phyloP scores from a whole-genome alignment of 1,139 yeast genomes.

The Geotrichum cucujoidarum region DNA sequence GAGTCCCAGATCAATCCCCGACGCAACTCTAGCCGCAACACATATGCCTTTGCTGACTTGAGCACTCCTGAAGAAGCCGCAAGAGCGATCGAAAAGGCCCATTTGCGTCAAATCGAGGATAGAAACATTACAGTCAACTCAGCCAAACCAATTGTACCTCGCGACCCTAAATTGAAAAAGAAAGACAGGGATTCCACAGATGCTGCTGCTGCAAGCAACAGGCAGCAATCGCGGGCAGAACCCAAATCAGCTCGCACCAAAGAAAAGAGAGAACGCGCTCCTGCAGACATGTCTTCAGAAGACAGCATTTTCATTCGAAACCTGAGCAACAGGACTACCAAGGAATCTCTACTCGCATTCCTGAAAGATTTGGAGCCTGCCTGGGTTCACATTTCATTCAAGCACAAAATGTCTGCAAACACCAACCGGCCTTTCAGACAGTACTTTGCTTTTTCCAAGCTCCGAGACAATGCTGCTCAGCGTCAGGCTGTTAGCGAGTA shows the following conservation, averaged over 20 bases:
- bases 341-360: slow-evolving; percentile 30
- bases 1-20: slow-evolving; percentile 15
- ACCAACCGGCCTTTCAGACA: slow-evolving; percentile 7
- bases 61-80: slow-evolving; percentile 46
- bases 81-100: slow-evolving; percentile 43
- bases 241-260: slow-evolving; percentile 19
- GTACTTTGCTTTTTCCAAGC: slow-evolving; percentile 50
- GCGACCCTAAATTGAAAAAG: slow-evolving; percentile 1
- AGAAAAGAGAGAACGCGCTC: slow-evolving; percentile 20
- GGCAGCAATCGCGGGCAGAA: neutral
- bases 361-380: slow-evolving; percentile 27
- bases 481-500: slow-evolving; percentile 44
- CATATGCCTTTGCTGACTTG: slow-evolving; percentile 52
- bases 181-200: neutral
- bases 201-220: neutral
- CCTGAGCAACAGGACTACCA: slow-evolving; percentile 38
- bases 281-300: slow-evolving; percentile 19
- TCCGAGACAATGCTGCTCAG: slow-evolving; percentile 44
- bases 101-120: slow-evolving; percentile 46
- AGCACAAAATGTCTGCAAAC: neutral
- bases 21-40: neutral
- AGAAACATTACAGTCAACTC: slow-evolving; percentile 47
- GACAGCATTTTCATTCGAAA: slow-evolving; percentile 50
- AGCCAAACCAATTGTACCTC: slow-evolving; percentile 38
- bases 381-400: slow-evolving; percentile 14